Percentiles rank a stretch among this genome's conserved stretches.
These are phyloP conservation scores for Populus trichocarpa DNA, from an alignment of 441 rosid genomes.

Conservation along the genomic window DNA sequence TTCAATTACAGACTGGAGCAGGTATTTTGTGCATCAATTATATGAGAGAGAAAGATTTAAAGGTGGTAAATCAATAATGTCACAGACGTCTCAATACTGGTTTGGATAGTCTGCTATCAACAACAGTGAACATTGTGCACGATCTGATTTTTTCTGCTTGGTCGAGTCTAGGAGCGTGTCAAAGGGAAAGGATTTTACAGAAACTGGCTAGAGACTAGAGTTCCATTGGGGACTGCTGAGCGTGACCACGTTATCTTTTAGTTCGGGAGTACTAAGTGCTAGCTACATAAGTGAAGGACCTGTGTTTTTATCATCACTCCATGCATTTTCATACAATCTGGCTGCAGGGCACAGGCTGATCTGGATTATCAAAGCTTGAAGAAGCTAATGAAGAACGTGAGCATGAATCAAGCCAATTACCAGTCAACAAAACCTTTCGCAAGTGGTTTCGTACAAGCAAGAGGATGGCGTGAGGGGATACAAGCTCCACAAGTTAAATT, in stretches of 20 bases:
- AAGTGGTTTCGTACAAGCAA: slow-evolving; percentile 1
- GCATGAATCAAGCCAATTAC: not conserved
- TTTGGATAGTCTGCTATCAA: not conserved
- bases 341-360: no score
- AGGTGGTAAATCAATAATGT: not conserved
- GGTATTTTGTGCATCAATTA: not conserved
- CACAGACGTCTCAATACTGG: not conserved
- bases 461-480: not conserved
- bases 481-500: not conserved
- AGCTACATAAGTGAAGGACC: not conserved
- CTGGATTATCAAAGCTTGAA: not conserved
- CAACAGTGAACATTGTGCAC: not conserved
- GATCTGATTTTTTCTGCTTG: not conserved
- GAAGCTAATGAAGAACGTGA: not conserved
- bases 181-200: not conserved
- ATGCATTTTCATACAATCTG: not conserved
- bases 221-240: not conserved
- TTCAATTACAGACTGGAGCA: not conserved
- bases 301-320: not conserved
- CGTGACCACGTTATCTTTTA: not conserved
- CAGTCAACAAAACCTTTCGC: no score
- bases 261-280: no score
- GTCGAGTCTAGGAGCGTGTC: not conserved
- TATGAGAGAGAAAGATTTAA: not conserved
- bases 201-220: not conserved